These are phyloP conservation scores for Cryptococcus wingfieldii DNA, from an alignment of 1,284 basidiomycete species.

Conservation along the genomic window DNA sequence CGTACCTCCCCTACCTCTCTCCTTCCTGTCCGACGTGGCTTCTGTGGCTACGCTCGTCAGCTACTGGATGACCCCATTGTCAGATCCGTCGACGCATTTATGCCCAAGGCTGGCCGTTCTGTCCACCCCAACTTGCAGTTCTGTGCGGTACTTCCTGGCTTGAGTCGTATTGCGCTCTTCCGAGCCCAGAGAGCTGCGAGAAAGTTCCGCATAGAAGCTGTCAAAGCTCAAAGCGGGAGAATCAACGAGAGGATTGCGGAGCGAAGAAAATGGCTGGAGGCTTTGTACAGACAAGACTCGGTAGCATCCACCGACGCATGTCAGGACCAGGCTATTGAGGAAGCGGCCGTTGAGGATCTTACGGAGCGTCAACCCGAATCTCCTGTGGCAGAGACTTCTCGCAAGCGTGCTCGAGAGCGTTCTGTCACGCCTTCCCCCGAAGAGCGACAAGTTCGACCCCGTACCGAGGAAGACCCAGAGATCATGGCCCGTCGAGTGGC, in stretches of 20 bases:
- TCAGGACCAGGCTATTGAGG: neutral
- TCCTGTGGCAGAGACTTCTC: too few relatives aligned
- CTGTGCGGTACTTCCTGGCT: neutral
- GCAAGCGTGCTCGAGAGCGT: too few relatives aligned
- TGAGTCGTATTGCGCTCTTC: constrained; percentile 1
- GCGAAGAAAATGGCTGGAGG: constrained; percentile 9
- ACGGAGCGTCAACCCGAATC: too few relatives aligned
- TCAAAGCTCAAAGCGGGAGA: constrained; percentile 5
- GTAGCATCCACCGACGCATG: neutral
- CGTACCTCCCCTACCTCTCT: constrained; percentile 12
- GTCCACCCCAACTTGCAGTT: neutral
- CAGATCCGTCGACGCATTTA: too few relatives aligned
- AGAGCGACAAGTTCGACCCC: neutral
- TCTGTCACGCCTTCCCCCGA: too few relatives aligned
- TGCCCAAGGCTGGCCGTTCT: too few relatives aligned
- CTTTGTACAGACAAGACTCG: neutral
- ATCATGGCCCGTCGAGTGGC: neutral
- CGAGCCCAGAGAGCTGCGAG: constrained; percentile 1
- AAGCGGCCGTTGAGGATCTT: constrained; percentile 11
- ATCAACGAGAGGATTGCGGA: constrained; percentile 9
- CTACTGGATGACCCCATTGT: too few relatives aligned
- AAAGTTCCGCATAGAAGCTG: neutral
- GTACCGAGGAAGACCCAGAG: neutral
- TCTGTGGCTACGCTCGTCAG: too few relatives aligned
- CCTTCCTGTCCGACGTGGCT: constrained; percentile 5